phyloP scores from a whole-genome alignment of 352 stramenopile species.

The Phytophthora citricola region DNA sequence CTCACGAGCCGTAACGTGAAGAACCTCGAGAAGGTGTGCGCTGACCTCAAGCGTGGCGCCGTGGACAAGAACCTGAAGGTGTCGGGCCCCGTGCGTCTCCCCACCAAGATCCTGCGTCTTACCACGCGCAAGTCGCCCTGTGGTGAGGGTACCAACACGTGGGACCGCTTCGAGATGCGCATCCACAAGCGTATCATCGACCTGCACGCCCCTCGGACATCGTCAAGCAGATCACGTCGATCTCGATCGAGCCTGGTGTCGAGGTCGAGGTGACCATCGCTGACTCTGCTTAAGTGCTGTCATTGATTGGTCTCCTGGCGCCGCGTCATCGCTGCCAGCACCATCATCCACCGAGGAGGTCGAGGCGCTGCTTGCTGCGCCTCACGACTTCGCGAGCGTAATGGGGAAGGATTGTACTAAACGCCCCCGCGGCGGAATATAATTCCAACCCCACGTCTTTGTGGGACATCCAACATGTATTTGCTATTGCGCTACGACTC shows the following conservation, averaged over 20 bases:
- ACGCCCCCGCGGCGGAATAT: slow-evolving; percentile 33
- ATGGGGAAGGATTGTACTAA: slow-evolving; percentile 38
- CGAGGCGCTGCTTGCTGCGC: slow-evolving; percentile 13
- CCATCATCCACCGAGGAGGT: slow-evolving; percentile 10
- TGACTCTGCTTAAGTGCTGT: slow-evolving; percentile 83
- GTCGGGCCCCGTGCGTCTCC: slow-evolving; percentile 97
- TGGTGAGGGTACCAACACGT: slow-evolving; percentile 99
- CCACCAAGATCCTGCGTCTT: slow-evolving; percentile 98
- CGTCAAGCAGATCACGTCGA: slow-evolving; percentile 99
- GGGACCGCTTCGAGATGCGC: slow-evolving; percentile 99
- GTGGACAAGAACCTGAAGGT: slow-evolving; percentile 99
- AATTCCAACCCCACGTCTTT: slow-evolving; percentile 45
- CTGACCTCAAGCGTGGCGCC: slow-evolving; percentile 97
- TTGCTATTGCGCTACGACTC: too few species aligned
- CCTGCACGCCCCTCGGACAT: slow-evolving; percentile 98
- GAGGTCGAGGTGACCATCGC: slow-evolving; percentile 98
- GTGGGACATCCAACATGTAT: slow-evolving; percentile 27
- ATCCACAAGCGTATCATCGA: slow-evolving; percentile 99
- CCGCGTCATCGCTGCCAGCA: slow-evolving; percentile 4
- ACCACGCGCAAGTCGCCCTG: slow-evolving; percentile 99
- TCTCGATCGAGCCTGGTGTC: slow-evolving; percentile 99
- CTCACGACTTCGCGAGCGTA: slow-evolving; percentile 29
- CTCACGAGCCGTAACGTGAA: slow-evolving; percentile 99
- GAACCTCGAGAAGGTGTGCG: slow-evolving; percentile 99
- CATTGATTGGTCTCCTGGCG: slow-evolving; percentile 7